These are phyloP conservation scores for Dissophora globulifera DNA, from an alignment of 192 early-diverging fungal species.

Conservation along the genomic window DNA sequence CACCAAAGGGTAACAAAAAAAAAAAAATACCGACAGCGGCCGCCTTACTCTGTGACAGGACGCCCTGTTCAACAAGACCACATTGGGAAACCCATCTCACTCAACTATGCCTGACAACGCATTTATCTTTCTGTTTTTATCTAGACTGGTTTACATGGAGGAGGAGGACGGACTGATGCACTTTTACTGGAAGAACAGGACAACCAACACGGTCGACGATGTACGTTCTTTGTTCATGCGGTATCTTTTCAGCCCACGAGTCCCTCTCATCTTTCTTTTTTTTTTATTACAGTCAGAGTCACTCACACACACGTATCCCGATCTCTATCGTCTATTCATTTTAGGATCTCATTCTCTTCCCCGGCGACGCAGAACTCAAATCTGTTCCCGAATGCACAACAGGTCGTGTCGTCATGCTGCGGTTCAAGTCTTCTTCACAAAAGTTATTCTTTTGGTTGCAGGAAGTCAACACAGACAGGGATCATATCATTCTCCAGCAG, in stretches of 20 bases:
- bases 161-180: slow-evolving; percentile 79
- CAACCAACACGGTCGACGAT: slow-evolving; percentile 60
- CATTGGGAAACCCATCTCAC: too few relatives aligned
- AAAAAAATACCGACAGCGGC: too few relatives aligned
- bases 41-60: too few relatives aligned
- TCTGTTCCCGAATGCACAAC: slow-evolving; percentile 61
- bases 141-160: slow-evolving; percentile 70
- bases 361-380: slow-evolving; percentile 77
- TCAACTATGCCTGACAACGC: too few relatives aligned
- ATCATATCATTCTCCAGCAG: slow-evolving; percentile 62
- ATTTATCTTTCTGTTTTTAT: too few relatives aligned
- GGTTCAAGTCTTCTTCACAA: slow-evolving; percentile 83
- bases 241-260: too few relatives aligned
- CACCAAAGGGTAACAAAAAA: slow-evolving; percentile 69
- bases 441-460: slow-evolving; percentile 91
- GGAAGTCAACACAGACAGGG: slow-evolving; percentile 66
- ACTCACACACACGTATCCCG: neutral
- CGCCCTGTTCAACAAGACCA: too few relatives aligned
- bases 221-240: too few relatives aligned
- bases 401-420: slow-evolving; percentile 83
- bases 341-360: slow-evolving; percentile 77
- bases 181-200: slow-evolving; percentile 84
- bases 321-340: neutral
- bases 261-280: neutral
- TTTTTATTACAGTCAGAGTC: too few relatives aligned